Base-by-base conservation (phyloP, 331 rosid genomes). In the Acacia concinna region DNA sequence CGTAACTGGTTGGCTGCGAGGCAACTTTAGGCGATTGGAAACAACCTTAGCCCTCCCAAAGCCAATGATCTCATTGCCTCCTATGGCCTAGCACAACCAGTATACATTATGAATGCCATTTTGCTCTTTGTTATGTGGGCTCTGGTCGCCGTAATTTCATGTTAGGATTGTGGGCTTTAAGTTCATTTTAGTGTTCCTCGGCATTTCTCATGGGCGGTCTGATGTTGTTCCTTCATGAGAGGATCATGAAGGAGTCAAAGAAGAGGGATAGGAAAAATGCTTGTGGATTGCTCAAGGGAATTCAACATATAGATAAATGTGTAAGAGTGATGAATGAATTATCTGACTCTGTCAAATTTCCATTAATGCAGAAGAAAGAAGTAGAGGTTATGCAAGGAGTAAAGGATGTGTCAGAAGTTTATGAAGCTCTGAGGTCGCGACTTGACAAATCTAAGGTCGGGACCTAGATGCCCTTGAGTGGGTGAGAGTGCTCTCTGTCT, bases 71-170 rank as follows among this genome's bases (percentile, higher is more conserved):
- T 91, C 3, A 80, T 79, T 25, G 86, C 97, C 40, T 82, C 97
- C 0, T 68, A 74, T 73, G 97, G 99, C 10, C 86, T 95, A 5
- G 97, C 96, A 0, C 79, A 83, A 34, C 85, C 90, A 2, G 81
- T 95, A 27, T 95, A 76, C 57, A 86, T 90, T 5, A 84, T 90
- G 87, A 95, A 95, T 77, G 84, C 91, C 30, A 66, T 93, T 0
- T 72, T 95, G 35, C 76, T 95, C 79, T 93, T 95, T 66, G 87
- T 88, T 52, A 91, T 88, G 94, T 95, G 97, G 98, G 93, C 93
- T 44, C 85, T 95, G 69, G 99, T 95, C 56, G 99, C 99, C 23
- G 98, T 98, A 5, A 91, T 95, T 78, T 98, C 99, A 0, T 95
- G 99, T 89, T 98, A 95, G 87, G 99, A 95, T 80, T 87, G 99